A percentile compares a stretch with the other conserved stretches of the same genome.
Conservation (phyloP, 805 yeast species). For the Allodekkera sacchari region DNA sequence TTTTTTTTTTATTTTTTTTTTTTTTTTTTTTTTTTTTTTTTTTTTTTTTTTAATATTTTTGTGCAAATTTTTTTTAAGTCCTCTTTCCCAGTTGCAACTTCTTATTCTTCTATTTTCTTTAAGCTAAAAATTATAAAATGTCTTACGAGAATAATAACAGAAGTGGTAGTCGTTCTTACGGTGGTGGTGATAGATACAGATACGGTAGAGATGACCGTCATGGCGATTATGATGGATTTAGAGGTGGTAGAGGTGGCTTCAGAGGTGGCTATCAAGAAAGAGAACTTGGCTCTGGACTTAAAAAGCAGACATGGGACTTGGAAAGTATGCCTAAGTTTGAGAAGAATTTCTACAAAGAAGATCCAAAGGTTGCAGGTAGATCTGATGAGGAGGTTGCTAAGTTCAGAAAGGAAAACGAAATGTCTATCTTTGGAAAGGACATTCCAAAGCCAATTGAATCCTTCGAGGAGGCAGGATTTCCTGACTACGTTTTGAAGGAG, state of each 20-base stretch:
- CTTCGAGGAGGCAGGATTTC: slow-evolving; percentile 98
- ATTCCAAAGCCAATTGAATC: slow-evolving; percentile 90
- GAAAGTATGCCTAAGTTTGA: slow-evolving; percentile 79
- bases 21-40: slow-evolving; percentile 3
- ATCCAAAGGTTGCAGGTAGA: slow-evolving; percentile 68
- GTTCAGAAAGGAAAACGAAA: slow-evolving; percentile 78
- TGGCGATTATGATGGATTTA: slow-evolving; percentile 29
- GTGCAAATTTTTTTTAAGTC: not conserved
- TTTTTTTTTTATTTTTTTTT: slow-evolving; percentile 3
- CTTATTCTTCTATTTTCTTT: too few species aligned
- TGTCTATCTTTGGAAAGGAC: slow-evolving; percentile 75
- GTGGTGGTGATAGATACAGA: slow-evolving; percentile 30
- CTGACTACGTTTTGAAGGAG: slow-evolving; percentile 83
- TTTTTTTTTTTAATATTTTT: slow-evolving; percentile 3
- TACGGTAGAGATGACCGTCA: slow-evolving; percentile 28
- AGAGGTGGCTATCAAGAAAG: slow-evolving; percentile 32
- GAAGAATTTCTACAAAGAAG: slow-evolving; percentile 89
- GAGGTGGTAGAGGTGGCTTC: slow-evolving; percentile 28
- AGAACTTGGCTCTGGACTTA: slow-evolving; percentile 47
- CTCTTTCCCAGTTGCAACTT: too few species aligned
- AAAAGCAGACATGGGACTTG: slow-evolving; percentile 75
- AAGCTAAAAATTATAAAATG: slow-evolving; percentile 20
- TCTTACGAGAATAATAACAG: slow-evolving; percentile 30
- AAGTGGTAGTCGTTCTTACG: slow-evolving; percentile 14
- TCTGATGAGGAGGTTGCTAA: slow-evolving; percentile 60